phyloP scores from a whole-genome alignment of 1,139 yeast species.

The Candida sp. region DNA sequence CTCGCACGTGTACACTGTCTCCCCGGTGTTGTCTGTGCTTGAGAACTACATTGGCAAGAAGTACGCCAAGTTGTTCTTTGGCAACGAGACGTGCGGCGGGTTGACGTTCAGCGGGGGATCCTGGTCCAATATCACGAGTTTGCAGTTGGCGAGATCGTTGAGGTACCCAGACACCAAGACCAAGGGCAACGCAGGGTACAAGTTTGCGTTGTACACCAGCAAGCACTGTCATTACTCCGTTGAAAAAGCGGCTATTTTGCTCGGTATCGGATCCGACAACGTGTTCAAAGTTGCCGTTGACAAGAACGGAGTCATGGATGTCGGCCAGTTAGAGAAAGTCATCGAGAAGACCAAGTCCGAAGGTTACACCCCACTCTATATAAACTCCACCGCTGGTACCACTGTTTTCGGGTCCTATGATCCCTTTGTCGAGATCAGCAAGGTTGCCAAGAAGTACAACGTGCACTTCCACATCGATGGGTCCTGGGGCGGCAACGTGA shows the following conservation, averaged over 20 bases:
- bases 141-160: conserved; percentile 77
- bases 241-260: conserved; percentile 79
- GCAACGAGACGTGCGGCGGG: conserved; percentile 67
- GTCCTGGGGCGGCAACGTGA: conserved; percentile 90
- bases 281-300: conserved; percentile 68
- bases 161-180: conserved; percentile 72
- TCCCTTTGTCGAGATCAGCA: conserved; percentile 59
- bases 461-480: conserved; percentile 89
- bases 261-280: conserved; percentile 70
- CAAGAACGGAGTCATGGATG: conserved; percentile 62
- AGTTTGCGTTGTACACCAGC: conserved; percentile 75
- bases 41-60: conserved; percentile 72
- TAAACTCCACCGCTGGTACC: conserved; percentile 89
- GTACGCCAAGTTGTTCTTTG: conserved; percentile 70
- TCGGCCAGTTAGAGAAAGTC: conserved; percentile 45
- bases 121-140: conserved; percentile 81
- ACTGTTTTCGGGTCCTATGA: conserved; percentile 90
- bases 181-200: conserved; percentile 56
- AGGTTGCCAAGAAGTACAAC: conserved; percentile 55
- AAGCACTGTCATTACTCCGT: conserved; percentile 82
- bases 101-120: conserved; percentile 89
- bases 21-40: conserved; percentile 79
- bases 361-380: conserved; percentile 75
- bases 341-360: conserved; percentile 47
- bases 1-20: conserved; percentile 85